These are phyloP conservation scores for Xylariaceae sp. DNA, from an alignment of 2,329 filamentous ascomycete species.

Conservation along the genomic window DNA sequence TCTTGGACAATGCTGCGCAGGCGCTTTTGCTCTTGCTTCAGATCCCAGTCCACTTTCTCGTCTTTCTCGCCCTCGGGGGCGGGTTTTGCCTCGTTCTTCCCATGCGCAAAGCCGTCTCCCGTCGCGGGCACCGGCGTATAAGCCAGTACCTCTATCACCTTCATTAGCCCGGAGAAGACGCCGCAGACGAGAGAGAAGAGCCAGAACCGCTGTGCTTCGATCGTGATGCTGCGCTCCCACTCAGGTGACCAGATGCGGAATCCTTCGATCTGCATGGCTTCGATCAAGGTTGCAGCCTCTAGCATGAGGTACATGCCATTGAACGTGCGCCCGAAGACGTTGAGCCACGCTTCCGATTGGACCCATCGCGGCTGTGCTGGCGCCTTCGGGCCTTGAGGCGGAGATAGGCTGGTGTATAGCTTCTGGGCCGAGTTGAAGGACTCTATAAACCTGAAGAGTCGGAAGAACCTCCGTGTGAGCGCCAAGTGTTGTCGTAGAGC, in stretches of 20 bases:
- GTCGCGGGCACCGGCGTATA: constrained; percentile 30
- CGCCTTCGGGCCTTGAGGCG: constrained; percentile 6
- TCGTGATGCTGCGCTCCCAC: constrained; percentile 40
- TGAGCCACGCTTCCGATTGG: constrained; percentile 39
- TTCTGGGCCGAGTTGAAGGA: constrained; percentile 49
- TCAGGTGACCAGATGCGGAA: constrained; percentile 50
- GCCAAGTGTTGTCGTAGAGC: constrained; percentile 39
- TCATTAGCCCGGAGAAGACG: constrained; percentile 37
- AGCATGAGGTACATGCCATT: constrained; percentile 62
- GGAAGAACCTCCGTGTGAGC: constrained; percentile 57
- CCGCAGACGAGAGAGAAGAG: constrained; percentile 56
- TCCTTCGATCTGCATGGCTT: constrained; percentile 40
- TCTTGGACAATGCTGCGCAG: constrained; percentile 29
- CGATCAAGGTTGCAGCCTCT: constrained; percentile 59
- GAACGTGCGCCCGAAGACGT: constrained; percentile 53
- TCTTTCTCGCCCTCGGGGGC: background rate
- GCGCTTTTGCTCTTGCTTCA: constrained; percentile 28
- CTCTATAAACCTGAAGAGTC: constrained; percentile 65
- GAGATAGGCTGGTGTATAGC: constrained; percentile 28
- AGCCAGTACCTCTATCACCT: constrained; percentile 34
- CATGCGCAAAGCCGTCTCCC: constrained; percentile 22
- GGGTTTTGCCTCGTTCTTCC: constrained; percentile 8
- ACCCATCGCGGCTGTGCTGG: background rate
- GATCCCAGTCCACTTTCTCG: background rate
- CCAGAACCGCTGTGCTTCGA: constrained; percentile 68